A percentile compares a stretch with the other conserved stretches of the same genome.
Conservation (phyloP, 495 filamentous ascomycete genomes). For the Talaromyces trachyspermus region DNA sequence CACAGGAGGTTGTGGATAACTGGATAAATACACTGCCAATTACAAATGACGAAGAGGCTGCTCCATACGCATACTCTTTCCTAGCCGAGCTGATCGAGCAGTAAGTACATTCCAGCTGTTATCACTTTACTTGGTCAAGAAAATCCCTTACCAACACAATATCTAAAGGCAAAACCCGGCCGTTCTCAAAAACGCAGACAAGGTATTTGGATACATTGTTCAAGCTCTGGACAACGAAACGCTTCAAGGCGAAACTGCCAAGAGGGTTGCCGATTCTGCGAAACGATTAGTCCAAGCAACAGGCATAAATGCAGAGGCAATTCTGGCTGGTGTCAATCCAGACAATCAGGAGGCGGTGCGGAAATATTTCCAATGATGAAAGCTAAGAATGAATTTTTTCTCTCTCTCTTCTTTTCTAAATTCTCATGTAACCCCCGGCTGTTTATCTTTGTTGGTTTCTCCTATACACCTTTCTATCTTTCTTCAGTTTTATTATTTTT, state of each 20-base stretch:
- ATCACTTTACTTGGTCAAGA: background rate
- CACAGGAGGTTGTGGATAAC: slow-evolving; percentile 61
- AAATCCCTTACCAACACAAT: slow-evolving; percentile 9
- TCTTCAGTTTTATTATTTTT: no score
- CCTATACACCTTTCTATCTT: no score
- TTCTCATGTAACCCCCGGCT: background rate
- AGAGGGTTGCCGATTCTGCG: slow-evolving; percentile 61
- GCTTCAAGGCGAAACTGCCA: slow-evolving; percentile 71
- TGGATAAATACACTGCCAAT: slow-evolving; percentile 92
- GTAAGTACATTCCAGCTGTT: no score
- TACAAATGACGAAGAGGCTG: slow-evolving; percentile 92
- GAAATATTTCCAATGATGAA: slow-evolving; percentile 53
- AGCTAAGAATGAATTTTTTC: background rate
- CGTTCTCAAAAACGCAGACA: slow-evolving; percentile 63
- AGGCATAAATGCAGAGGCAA: slow-evolving; percentile 59
- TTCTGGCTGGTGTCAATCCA: slow-evolving; percentile 61
- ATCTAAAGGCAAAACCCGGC: slow-evolving; percentile 72
- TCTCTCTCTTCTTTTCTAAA: background rate
- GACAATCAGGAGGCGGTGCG: slow-evolving; percentile 72
- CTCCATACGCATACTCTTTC: slow-evolving; percentile 92
- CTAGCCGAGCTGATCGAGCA: slow-evolving; percentile 85
- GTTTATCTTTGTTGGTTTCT: background rate
- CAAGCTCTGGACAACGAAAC: slow-evolving; percentile 88
- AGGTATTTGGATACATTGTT: slow-evolving; percentile 74
- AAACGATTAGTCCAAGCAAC: slow-evolving; percentile 65